phyloP scores from a whole-genome alignment of 2,329 filamentous ascomycete genomes.

The Teratosphaeriaceae sp. region DNA sequence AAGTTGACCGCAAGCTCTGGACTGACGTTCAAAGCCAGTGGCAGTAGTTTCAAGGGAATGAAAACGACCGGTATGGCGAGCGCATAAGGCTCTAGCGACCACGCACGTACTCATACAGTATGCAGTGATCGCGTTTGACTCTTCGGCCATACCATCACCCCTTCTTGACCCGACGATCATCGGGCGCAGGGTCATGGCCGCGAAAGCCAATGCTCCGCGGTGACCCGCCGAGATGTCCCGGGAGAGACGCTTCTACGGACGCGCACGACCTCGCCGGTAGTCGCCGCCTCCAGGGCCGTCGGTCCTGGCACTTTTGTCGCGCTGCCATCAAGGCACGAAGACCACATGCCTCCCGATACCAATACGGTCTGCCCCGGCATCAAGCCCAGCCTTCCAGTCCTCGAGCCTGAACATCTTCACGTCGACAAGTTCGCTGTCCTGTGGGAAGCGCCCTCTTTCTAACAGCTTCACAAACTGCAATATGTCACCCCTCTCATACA shows the following conservation, averaged over 20 bases:
- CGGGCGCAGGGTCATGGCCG: conserved; percentile 11
- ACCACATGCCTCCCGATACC: conserved; percentile 4
- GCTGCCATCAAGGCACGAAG: background rate
- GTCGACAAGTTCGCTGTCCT: conserved; percentile 4
- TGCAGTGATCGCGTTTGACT: conserved; percentile 17
- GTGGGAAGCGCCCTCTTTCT: conserved; percentile 28
- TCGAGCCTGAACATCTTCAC: conserved; percentile 4
- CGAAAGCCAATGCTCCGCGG: conserved; percentile 1
- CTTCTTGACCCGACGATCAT: conserved; percentile 21
- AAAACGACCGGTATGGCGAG: conserved; percentile 5
- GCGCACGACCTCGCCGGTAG: no score
- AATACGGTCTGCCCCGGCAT: conserved; percentile 1
- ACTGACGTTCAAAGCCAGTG: background rate
- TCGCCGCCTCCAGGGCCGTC: no score
- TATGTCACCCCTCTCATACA: conserved; percentile 39
- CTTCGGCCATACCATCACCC: conserved; percentile 14
- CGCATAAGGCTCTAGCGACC: no score
- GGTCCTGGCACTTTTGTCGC: background rate
- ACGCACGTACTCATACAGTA: background rate
- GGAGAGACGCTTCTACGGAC: no score
- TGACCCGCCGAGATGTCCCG: background rate
- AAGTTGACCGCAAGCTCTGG: no score
- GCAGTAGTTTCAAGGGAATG: conserved; percentile 1
- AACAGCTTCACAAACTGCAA: conserved; percentile 34
- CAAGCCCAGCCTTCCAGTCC: conserved; percentile 6